These are phyloP conservation scores for Kwoniella pini DNA, from an alignment of 768 basidiomycete species.

Conservation along the genomic window DNA sequence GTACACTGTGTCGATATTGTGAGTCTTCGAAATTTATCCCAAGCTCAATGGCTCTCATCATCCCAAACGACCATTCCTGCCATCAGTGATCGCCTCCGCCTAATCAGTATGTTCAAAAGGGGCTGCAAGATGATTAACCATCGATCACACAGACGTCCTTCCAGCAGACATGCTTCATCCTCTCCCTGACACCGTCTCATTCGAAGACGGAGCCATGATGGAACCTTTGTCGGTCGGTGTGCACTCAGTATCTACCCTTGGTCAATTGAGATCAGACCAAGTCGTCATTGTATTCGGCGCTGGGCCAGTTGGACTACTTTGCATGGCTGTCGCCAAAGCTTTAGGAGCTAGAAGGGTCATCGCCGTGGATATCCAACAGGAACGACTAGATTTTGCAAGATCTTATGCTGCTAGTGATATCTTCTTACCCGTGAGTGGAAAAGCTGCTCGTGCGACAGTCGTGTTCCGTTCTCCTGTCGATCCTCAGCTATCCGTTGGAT, in stretches of 20 bases:
- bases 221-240: constrained; percentile 91
- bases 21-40: neutral
- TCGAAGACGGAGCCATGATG: constrained; percentile 97
- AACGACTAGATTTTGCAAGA: constrained; percentile 83
- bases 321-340: constrained; percentile 92
- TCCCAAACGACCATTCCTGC: too few species aligned
- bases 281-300: constrained; percentile 72
- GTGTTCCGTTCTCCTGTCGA: too few species aligned
- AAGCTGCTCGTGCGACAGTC: too few species aligned
- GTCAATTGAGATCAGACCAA: constrained; percentile 62
- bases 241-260: constrained; percentile 79
- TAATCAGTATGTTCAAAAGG: neutral
- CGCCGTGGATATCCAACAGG: constrained; percentile 63
- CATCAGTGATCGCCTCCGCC: neutral
- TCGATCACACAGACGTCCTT: constrained; percentile 54
- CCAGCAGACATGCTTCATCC: constrained; percentile 70
- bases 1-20: constrained; percentile 80
- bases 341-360: constrained; percentile 82
- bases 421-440: constrained; percentile 44
- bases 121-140: neutral
- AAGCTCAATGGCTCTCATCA: neutral
- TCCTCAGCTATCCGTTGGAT: too few species aligned
- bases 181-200: constrained; percentile 76
- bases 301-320: constrained; percentile 74
- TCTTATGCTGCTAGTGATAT: constrained; percentile 76